These are phyloP conservation scores for Panellus pusillus DNA, from an alignment of 768 basidiomycete species.

Conservation along the genomic window DNA sequence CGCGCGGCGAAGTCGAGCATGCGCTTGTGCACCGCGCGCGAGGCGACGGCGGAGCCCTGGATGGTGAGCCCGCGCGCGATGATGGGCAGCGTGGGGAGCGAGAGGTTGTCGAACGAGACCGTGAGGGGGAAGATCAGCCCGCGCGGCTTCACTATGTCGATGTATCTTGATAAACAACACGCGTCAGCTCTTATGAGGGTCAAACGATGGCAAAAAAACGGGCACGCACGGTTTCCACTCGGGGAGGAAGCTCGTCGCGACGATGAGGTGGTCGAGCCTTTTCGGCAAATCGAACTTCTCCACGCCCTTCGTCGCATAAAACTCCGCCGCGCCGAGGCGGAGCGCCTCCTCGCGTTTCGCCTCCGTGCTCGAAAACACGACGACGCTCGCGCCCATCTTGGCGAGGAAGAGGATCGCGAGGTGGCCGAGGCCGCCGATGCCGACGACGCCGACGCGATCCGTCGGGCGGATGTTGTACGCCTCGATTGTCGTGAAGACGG, in stretches of 20 bases:
- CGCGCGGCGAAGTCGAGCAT: conserved; percentile 35
- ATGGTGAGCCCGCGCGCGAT: conserved; percentile 2
- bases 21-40: conserved; percentile 9
- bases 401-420: conserved; percentile 37
- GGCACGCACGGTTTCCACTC: conserved; percentile 8
- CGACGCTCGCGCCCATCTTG: conserved; percentile 40
- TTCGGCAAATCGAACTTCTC: conserved; percentile 27
- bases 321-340: conserved; percentile 33
- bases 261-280: conserved; percentile 15
- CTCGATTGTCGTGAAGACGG: conserved; percentile 26
- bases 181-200: no score
- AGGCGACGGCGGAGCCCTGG: conserved; percentile 18
- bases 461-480: conserved; percentile 25
- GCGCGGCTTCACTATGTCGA: conserved; percentile 3
- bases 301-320: conserved; percentile 28
- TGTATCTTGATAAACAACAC: conserved; percentile 2
- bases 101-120: not conserved
- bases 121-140: conserved; percentile 8
- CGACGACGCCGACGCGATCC: conserved; percentile 34
- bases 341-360: conserved; percentile 33
- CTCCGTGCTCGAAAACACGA: conserved; percentile 35
- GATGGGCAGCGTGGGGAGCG: conserved; percentile 3
- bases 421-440: conserved; percentile 38
- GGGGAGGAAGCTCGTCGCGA: conserved; percentile 22
- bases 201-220: no score